A percentile compares a stretch with the other conserved stretches of the same genome.
phyloP scores from a whole-genome alignment of 306 rosid genomes.

The Potentilla sterilis region DNA sequence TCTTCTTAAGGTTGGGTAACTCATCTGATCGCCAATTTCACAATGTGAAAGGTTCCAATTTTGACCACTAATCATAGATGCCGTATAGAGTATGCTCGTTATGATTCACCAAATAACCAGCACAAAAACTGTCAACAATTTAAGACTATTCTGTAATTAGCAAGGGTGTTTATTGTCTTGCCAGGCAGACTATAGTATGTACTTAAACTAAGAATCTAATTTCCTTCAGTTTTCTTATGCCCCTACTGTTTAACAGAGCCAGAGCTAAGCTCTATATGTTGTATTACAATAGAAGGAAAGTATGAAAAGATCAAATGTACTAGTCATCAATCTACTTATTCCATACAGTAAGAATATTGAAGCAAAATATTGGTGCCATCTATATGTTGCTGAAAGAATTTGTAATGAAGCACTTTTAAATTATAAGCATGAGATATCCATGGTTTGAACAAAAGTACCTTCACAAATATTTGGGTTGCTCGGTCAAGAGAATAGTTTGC shows the following conservation, averaged over 20 bases:
- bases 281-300: not conserved
- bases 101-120: not conserved
- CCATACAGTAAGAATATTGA: not conserved
- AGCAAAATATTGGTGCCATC: not conserved
- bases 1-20: not conserved
- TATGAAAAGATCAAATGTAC: constrained; percentile 3
- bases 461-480: constrained; percentile 68
- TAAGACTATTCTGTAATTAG: not conserved
- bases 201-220: not conserved
- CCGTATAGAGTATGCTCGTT: not conserved
- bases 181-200: not conserved
- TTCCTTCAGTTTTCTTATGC: not conserved
- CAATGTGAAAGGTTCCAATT: not conserved
- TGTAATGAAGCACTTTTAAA: not conserved
- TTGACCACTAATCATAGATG: not conserved
- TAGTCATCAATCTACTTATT: not conserved
- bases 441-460: constrained; percentile 44
- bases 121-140: not conserved
- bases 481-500: constrained; percentile 79
- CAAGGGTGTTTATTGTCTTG: not conserved
- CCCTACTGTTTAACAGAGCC: not conserved
- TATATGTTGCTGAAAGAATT: not conserved
- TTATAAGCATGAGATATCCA: not conserved
- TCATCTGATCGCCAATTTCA: constrained; percentile 1
- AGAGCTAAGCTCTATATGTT: not conserved